Percentiles rank a stretch among this genome's conserved stretches.
Conservation (phyloP, 2,329 filamentous ascomycete species). For the Diaporthe destruens region DNA sequence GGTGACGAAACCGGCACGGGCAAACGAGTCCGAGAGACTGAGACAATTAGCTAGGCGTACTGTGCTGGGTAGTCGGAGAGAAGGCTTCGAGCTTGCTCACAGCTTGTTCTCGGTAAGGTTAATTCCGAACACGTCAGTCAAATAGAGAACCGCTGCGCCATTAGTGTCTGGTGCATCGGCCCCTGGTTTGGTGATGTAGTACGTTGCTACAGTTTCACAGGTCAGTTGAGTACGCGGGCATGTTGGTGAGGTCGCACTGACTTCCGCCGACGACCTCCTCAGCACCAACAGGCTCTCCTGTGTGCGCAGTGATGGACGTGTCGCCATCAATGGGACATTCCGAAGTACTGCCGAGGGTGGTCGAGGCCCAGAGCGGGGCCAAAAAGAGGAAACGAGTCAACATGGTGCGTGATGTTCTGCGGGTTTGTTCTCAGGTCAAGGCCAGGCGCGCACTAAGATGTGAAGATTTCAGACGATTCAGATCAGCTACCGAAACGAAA, state of each 20-base stretch:
- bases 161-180: conserved; percentile 41
- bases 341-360: conserved; percentile 3
- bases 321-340: conserved; percentile 44
- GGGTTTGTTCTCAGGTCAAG: background rate
- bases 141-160: conserved; percentile 48
- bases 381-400: conserved; percentile 6
- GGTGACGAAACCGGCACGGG: conserved; percentile 52
- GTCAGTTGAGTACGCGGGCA: background rate
- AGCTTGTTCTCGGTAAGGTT: conserved; percentile 49
- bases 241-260: conserved; percentile 39
- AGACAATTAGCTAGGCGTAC: background rate
- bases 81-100: conserved; percentile 38
- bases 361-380: conserved; percentile 29
- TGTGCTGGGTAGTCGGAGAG: background rate
- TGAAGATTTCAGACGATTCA: background rate
- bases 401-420: conserved; percentile 3
- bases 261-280: conserved; percentile 48
- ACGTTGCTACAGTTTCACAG: conserved; percentile 45
- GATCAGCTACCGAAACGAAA: background rate
- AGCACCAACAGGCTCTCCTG: conserved; percentile 47
- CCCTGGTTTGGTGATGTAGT: conserved; percentile 48
- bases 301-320: conserved; percentile 47
- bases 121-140: conserved; percentile 52
- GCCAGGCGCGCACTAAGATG: background rate
- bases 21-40: conserved; percentile 52